A percentile compares a stretch with the other conserved stretches of the same genome.
phyloP scores from a whole-genome alignment of 768 basidiomycete genomes.

The Tulasnella sp. region DNA sequence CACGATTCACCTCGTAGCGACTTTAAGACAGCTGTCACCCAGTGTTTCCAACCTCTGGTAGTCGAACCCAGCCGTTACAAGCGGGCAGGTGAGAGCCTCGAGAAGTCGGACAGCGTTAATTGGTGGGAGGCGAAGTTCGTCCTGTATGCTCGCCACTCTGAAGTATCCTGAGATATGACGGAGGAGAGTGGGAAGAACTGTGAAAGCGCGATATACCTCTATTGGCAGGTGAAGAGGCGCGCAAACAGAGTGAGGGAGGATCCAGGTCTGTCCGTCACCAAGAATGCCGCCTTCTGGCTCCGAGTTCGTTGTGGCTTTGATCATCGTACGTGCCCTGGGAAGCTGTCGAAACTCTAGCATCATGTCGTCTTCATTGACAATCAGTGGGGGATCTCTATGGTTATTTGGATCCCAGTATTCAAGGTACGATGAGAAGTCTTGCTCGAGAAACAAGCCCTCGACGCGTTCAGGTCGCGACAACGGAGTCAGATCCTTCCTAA shows the following conservation, averaged over 20 bases:
- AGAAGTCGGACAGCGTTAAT: slow-evolving; percentile 47
- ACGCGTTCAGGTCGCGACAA: slow-evolving; percentile 37
- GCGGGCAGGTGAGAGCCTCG: slow-evolving; percentile 68
- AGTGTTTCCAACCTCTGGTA: slow-evolving; percentile 83
- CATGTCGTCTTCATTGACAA: background rate
- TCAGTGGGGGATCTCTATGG: background rate
- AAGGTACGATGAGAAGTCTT: slow-evolving; percentile 12
- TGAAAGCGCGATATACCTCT: slow-evolving; percentile 35
- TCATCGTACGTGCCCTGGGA: background rate
- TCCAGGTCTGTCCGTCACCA: background rate
- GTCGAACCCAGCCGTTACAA: slow-evolving; percentile 48
- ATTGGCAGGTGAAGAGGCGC: slow-evolving; percentile 14
- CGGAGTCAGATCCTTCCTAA: slow-evolving; percentile 58
- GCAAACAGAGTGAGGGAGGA: slow-evolving; percentile 5
- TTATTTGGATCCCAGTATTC: slow-evolving; percentile 2
- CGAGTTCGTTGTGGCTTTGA: background rate
- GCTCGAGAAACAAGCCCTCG: background rate
- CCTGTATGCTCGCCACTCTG: slow-evolving; percentile 41
- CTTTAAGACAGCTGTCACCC: slow-evolving; percentile 72
- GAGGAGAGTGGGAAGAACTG: slow-evolving; percentile 53
- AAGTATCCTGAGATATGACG: slow-evolving; percentile 55
- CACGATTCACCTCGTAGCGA: slow-evolving; percentile 38
- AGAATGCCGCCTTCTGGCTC: background rate
- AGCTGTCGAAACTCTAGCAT: slow-evolving; percentile 12
- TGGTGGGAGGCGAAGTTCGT: slow-evolving; percentile 48